These are phyloP conservation scores for Rhexocercosporidium sp. DNA, from an alignment of 2,329 filamentous ascomycete genomes.

Conservation along the genomic window DNA sequence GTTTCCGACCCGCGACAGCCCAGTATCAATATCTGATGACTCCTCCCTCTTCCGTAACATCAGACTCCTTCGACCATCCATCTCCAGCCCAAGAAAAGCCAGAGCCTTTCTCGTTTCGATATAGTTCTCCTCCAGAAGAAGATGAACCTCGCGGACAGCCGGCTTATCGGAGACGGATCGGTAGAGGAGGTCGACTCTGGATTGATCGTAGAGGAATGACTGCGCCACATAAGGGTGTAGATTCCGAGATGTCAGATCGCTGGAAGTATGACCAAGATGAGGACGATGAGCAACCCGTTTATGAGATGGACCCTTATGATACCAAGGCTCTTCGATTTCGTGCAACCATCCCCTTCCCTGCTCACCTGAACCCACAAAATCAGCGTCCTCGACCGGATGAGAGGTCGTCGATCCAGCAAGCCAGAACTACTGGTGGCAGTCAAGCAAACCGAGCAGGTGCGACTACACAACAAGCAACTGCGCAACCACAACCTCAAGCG, in stretches of 20 bases:
- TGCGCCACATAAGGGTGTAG: conserved; percentile 52
- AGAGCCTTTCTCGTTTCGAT: conserved; percentile 35
- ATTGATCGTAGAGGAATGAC: conserved; percentile 82
- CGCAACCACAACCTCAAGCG: conserved; percentile 27
- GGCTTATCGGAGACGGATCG: conserved; percentile 82
- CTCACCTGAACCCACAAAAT: conserved; percentile 37
- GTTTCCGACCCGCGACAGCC: conserved; percentile 74
- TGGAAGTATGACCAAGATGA: conserved; percentile 91
- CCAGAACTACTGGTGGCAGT: conserved; percentile 26
- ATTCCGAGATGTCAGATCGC: conserved; percentile 61
- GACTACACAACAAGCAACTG: conserved; percentile 26
- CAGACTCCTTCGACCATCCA: conserved; percentile 43
- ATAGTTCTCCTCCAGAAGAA: conserved; percentile 39
- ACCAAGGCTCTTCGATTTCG: conserved; percentile 64
- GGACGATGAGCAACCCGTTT: conserved; percentile 75
- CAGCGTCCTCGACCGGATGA: conserved; percentile 33
- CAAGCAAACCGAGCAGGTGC: conserved; percentile 33
- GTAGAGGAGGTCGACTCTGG: conserved; percentile 83
- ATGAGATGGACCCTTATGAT: conserved; percentile 76
- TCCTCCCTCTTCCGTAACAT: conserved; percentile 55
- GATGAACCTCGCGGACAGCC: conserved; percentile 48
- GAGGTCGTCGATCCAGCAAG: conserved; percentile 28
- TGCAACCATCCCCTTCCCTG: conserved; percentile 46
- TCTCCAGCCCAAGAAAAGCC: conserved; percentile 38
- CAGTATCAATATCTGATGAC: conserved; percentile 71